phyloP scores from a whole-genome alignment of 2,329 filamentous ascomycete species.

The Aspergillus aculeatus region DNA sequence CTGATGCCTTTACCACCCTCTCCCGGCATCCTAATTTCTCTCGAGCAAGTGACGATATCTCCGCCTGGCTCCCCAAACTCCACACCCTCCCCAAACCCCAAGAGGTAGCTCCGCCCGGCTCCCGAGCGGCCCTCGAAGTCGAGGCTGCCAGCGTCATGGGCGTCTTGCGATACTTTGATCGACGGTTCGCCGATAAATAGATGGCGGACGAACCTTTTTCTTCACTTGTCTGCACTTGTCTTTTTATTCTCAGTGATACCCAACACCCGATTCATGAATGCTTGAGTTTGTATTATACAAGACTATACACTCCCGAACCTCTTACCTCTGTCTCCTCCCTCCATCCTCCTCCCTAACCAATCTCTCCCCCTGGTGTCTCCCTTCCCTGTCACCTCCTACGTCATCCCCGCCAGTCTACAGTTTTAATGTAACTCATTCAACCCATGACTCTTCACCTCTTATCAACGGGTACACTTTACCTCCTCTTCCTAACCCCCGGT shows the following conservation, averaged over 20 bases:
- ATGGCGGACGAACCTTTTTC: not conserved
- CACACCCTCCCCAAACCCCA: conserved; percentile 53
- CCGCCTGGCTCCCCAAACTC: conserved; percentile 73
- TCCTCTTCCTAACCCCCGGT: not conserved
- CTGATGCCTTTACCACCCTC: conserved; percentile 75
- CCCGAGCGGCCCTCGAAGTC: conserved; percentile 66
- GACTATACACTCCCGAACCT: not conserved
- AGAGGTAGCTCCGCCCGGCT: conserved; percentile 31
- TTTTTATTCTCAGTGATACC: conserved; percentile 23
- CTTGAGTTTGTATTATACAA: conserved; percentile 29
- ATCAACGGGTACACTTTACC: not conserved
- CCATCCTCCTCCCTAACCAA: not conserved
- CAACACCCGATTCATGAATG: conserved; percentile 24
- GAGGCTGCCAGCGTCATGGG: conserved; percentile 84
- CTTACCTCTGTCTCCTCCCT: not conserved
- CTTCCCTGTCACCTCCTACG: not conserved
- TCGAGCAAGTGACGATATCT: conserved; percentile 69
- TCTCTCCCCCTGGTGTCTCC: not conserved
- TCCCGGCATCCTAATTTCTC: conserved; percentile 75
- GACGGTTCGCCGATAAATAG: conserved; percentile 58
- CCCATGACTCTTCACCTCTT: not conserved
- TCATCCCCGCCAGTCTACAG: not conserved
- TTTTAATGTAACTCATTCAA: not conserved
- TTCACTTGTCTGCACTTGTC: conserved; percentile 1
- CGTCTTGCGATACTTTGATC: conserved; percentile 77